Conservation (phyloP, 352 stramenopile genomes). For the Phytophthora megakarya region DNA sequence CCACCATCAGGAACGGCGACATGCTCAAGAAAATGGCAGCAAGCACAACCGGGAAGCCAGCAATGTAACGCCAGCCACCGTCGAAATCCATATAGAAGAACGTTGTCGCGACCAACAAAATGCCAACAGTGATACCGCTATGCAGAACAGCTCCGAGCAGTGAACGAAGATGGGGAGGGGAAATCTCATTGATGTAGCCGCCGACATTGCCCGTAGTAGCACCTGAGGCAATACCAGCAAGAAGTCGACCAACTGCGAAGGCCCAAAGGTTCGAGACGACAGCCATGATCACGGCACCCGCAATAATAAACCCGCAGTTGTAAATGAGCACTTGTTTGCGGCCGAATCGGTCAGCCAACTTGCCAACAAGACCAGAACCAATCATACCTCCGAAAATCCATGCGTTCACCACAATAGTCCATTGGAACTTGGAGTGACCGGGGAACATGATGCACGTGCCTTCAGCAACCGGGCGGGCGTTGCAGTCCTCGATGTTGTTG, state of each 20-base stretch:
- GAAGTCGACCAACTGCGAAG: conserved; percentile 49
- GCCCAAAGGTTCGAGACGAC: conserved; percentile 35
- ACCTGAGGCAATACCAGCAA: conserved; percentile 61
- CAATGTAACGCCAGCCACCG: conserved; percentile 64
- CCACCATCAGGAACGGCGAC: conserved; percentile 53
- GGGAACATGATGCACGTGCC: conserved; percentile 56
- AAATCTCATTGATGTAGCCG: conserved; percentile 57
- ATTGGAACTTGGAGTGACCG: conserved; percentile 48
- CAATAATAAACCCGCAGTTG: conserved; percentile 49
- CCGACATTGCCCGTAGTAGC: conserved; percentile 45
- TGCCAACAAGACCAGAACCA: conserved; percentile 39
- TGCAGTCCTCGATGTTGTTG: conserved; percentile 43
- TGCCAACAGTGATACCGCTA: conserved; percentile 44
- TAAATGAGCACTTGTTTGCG: conserved; percentile 49
- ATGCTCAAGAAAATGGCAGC: conserved; percentile 48
- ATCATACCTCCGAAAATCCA: conserved; percentile 60
- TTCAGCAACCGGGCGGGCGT: conserved; percentile 28
- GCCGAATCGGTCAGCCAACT: conserved; percentile 42
- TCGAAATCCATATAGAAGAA: conserved; percentile 64
- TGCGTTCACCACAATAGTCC: conserved; percentile 53
- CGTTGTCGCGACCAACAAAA: conserved; percentile 47
- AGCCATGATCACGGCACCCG: conserved; percentile 38
- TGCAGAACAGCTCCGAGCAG: conserved; percentile 45
- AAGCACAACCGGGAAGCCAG: conserved; percentile 59
- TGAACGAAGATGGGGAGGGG: conserved; percentile 44